Conservation (phyloP, 768 basidiomycete genomes). For the Tremella mesenterica region DNA sequence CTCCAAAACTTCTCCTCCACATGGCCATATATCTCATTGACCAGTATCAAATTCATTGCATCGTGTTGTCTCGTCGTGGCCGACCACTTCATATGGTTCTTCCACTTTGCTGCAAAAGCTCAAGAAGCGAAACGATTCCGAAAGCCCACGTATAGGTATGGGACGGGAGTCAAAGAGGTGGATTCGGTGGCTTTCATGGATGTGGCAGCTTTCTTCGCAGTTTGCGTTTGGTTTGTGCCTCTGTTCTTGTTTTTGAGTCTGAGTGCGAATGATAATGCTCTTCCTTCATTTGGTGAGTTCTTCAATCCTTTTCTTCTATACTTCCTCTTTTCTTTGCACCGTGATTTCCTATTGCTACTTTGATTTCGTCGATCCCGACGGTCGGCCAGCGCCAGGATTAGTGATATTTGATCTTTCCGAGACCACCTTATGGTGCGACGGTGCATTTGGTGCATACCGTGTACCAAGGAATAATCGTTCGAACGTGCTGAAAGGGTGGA, state of each 20-base stretch:
- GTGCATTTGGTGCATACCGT: no score
- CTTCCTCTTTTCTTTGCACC: background rate
- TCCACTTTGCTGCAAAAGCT: slow-evolving; percentile 62
- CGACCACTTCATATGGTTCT: slow-evolving; percentile 96
- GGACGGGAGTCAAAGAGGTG: slow-evolving; percentile 4
- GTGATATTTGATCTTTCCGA: no score
- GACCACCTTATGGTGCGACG: no score
- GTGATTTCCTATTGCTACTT: background rate
- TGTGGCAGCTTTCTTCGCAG: slow-evolving; percentile 50
- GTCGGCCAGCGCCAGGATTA: no score
- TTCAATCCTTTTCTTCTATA: background rate
- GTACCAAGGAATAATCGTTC: no score
- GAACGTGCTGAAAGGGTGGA: no score
- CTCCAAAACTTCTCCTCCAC: slow-evolving; percentile 78
- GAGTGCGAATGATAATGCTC: slow-evolving; percentile 91
- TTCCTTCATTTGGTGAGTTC: slow-evolving; percentile 52
- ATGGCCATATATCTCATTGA: slow-evolving; percentile 90
- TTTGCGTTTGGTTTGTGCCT: slow-evolving; percentile 56
- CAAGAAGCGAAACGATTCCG: slow-evolving; percentile 35
- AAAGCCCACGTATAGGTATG: slow-evolving; percentile 27
- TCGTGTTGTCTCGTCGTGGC: slow-evolving; percentile 76
- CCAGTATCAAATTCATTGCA: slow-evolving; percentile 70
- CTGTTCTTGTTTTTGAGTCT: slow-evolving; percentile 90
- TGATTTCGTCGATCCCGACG: no score
- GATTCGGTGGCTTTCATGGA: slow-evolving; percentile 45